Evolutionary conservation across 495 filamentous ascomycete genomes (phyloP), one percentile per base, ranked within the genome.

Genomic region (Cudoniella acicularis): DNA sequence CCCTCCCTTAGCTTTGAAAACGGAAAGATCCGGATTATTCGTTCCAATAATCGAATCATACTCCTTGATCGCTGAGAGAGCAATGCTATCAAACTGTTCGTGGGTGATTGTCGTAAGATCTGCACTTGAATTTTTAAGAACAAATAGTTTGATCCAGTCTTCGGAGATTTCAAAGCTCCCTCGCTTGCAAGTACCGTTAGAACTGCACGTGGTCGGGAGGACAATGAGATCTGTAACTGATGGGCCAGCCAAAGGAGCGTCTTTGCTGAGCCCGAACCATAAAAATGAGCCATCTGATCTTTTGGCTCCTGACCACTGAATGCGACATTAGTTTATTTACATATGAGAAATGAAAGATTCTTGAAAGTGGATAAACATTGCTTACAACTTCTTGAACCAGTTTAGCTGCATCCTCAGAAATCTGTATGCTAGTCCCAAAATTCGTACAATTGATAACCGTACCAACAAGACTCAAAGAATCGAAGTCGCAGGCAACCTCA

Each of bases 11-110:
- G 62, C 41, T 1, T 61, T 59, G 50, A 82, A 77, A 8, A 52
- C 62, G 0, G 65, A 64, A 21, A 82, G 69, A 64, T 82, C 68
- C 0, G 77, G 69, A 40, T 78, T 68, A 30, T 65, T 48, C 3
- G 69, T 72, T 18, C 60, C 62, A 2, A 78, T 63, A 3, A 77
- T 55, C 17, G 69, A 71, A 22, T 42, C 53, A 27, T 63, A 77
- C 52, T 71, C 59, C 13, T 69, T 40, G 2, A 24, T 26, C 1
- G 72, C 65, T 13, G 47, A 47, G 18, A 62, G 65, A 23, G 74
- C 66, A 0, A 77, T 53, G 2, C 36, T 20, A 16, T 17, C 46
- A 22, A 64, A 46, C 11, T 64, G 55, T 9, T 20, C 51, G 0
- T 22, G 20, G 16, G 53, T 62, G 2, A 70, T 45, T 4, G 56